Base-by-base conservation (phyloP, 768 basidiomycete species). In the Naganishia friedmannii region DNA sequence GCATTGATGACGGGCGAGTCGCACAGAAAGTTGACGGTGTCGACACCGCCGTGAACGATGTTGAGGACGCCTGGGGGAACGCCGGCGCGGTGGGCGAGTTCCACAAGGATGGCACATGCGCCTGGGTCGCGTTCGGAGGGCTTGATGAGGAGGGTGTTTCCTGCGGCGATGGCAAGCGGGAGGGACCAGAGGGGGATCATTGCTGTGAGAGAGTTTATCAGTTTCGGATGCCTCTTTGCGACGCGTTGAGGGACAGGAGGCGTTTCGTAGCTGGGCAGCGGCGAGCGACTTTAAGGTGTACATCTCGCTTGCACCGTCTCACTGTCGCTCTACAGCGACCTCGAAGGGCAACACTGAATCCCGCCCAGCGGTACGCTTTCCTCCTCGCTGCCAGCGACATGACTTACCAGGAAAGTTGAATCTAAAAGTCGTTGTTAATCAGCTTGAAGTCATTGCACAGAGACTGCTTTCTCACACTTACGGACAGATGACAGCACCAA, bases 151-250 rank as follows among this genome's bases (percentile, higher is more conserved):
- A 99, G 85, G 0, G 95, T 93, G 76, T 99, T 99, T 37, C 95
- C 95, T 10, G 71, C 34, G 6, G 67, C 66, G 37, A 72, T 48
- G 31, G 67, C 67, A 53, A 67, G 65, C 12, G 68, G 66, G 74
- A 97, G 93, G 0, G 92, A 89, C 95, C 95, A 98, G 8, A 98
- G 84, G 0, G 94, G 95, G 76, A 97, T 97, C 93, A 95, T 95
- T 19, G 76, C 75, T 17, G 51, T 57, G 60, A 69, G 56, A 68
- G 71, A 68, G 6, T 63, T 66, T 5, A 15, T 57, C 37, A 57
- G 56, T 34, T 26, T n/a, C 4, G 13, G 37, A 6, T 8, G 26
- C 17, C 8, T 8, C 37, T 57, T 57, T 26, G 56, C 15, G 1
- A n/a, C 3, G 42, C 42, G 42, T 42, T 5, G 6, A 37, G 34